phyloP scores from a whole-genome alignment of 257 asterid genomes.

The Solanum dulcamara region DNA sequence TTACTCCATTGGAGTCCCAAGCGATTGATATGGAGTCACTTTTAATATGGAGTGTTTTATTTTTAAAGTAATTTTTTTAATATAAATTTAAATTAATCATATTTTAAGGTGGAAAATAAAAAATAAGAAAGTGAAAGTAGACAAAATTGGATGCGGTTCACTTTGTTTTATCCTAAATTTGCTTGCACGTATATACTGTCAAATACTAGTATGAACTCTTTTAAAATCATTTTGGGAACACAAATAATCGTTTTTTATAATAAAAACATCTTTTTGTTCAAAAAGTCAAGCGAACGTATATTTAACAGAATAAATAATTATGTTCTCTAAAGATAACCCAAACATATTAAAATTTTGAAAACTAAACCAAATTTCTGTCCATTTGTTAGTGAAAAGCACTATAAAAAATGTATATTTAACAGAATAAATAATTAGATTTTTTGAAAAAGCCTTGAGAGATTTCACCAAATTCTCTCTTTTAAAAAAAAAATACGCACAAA shows the following conservation, averaged over 20 bases:
- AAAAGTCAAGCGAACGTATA: background rate
- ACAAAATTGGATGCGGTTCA: background rate
- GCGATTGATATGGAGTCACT: too few species aligned
- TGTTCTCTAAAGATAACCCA: background rate
- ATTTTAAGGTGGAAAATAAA: too few species aligned
- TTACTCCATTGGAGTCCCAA: too few species aligned
- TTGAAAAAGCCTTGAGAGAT: background rate
- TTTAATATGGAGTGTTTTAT: too few species aligned
- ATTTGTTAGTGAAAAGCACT: background rate
- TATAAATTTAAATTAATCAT: too few species aligned
- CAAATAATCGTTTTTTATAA: too few species aligned
- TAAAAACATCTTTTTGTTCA: background rate
- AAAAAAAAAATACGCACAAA: background rate
- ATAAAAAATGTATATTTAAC: too few species aligned
- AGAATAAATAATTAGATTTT: too few species aligned
- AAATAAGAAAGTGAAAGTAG: background rate
- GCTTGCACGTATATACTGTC: background rate
- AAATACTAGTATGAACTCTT: background rate
- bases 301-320: background rate
- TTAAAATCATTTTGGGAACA: background rate
- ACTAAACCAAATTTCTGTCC: background rate
- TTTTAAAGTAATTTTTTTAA: too few species aligned
- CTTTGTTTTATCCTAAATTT: background rate
- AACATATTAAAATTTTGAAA: background rate
- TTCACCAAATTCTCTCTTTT: background rate